Base-by-base conservation (phyloP, 176 grass and related monocot genomes). In the Cenchrus americanus region DNA sequence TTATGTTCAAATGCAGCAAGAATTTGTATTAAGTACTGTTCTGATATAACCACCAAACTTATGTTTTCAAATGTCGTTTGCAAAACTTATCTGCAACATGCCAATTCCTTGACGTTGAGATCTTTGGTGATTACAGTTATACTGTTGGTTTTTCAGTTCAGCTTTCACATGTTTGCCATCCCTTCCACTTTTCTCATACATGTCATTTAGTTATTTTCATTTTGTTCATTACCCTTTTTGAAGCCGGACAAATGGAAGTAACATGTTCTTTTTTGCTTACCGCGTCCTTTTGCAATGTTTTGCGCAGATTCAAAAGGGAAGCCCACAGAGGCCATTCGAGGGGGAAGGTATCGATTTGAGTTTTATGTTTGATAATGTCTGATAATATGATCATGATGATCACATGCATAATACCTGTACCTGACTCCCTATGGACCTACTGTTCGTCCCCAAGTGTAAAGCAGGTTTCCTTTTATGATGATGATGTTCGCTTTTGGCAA, bases 391-490 rank as follows among this genome's bases (percentile, higher is more conserved):
- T 44, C 43, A 8, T 0, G 27, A 46, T 80, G 30, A 46, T 24
- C 68, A 62, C 69, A 51, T 62, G 18, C 2, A 14, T 76, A 53
- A 8, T 63, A 83, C 34, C 70, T 84, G 82, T 84, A 85, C 59
- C 85, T 83, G 86, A 86, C 86, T 80, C 42, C 47, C 22, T 8
- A 82, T 57, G 43, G 78, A 73, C 26, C 47, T 76, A 82, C 47
- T 81, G 42, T 90, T 71, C 71, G 30, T 86, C 78, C 61, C 78
- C 62, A 92, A 99, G 96, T 96, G 96, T 99, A 84, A 99, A 99
- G 86, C 96, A 99, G 93, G 88, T 99, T 85, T 86, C 76, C 73
- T 99, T 99, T 86, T 99, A 94, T 68, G 96, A 99, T 61, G 96
- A 99, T 24, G 96, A 96, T 85, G 87, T 94, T 48, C 89, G 93